phyloP scores from a whole-genome alignment of 1,139 yeast genomes.

The Ashbya aceris region DNA sequence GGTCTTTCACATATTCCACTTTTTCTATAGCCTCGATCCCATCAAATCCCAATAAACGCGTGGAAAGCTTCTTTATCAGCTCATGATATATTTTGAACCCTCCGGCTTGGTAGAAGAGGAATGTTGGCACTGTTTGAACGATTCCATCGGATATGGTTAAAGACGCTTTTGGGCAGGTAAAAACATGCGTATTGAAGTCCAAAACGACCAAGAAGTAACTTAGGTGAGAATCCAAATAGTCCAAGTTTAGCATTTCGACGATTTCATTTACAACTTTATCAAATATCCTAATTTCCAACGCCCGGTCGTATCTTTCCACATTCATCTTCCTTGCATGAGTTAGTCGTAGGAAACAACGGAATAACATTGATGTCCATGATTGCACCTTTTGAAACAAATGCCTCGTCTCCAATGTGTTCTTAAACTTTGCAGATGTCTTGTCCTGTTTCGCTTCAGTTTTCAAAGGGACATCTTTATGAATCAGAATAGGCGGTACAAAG shows the following conservation, averaged over 20 bases:
- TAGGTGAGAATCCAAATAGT: conserved; percentile 13
- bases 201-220: conserved; percentile 29
- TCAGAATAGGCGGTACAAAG: conserved; percentile 31
- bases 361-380: conserved; percentile 35
- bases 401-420: conserved; percentile 51
- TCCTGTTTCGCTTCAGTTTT: conserved; percentile 32
- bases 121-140: conserved; percentile 37
- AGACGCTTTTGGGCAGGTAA: conserved; percentile 25
- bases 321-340: conserved; percentile 22
- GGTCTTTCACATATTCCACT: conserved; percentile 34
- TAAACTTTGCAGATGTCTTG: conserved; percentile 45
- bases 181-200: conserved; percentile 23
- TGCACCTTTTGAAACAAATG: conserved; percentile 43
- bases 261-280: conserved; percentile 19
- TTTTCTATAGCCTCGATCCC: conserved; percentile 30
- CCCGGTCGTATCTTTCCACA: conserved; percentile 15
- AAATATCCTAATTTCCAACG: conserved; percentile 24
- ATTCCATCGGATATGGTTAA: conserved; percentile 26
- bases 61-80: conserved; percentile 15
- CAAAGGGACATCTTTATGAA: conserved; percentile 24
- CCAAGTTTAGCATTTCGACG: conserved; percentile 18
- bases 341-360: conserved; percentile 27
- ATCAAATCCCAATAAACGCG: conserved; percentile 18
- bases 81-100: conserved; percentile 31
- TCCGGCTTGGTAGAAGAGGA: conserved; percentile 40